Evolutionary conservation across 2,329 filamentous ascomycete species (phyloP), one percentile per base, ranked within the genome.

Genomic region (Capronia epimyces): DNA sequence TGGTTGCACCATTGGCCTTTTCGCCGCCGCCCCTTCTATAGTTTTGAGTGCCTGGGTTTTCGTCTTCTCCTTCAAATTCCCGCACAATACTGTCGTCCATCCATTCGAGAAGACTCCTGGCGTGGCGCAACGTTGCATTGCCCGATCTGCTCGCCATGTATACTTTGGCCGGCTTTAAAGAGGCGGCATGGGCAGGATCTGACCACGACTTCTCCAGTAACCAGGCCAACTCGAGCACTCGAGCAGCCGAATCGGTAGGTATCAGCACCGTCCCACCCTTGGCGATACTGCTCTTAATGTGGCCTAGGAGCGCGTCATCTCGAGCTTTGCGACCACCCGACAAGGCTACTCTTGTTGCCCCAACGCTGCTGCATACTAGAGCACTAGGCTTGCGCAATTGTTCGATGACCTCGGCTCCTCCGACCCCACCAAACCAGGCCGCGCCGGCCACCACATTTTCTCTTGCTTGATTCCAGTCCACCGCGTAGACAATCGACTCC

Each of bases 401-500:
- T 69, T 98, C 93, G 49, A 95, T 89, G 16, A 98, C 89, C 65
- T 96, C 89, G 7, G 87, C 85, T 16, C 89, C 87, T 24, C 84
- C 87, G 18, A 84, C 83, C 4, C 88, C 87, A 40, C 88, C 89
- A 36, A 98, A 77, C 89, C 93, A 97, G 21, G 91, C 89, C 18
- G 93, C 93, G 56, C 91, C 91, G 0, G 91, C 84, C 53, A 95
- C 83, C 13, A 97, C 89, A 69, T 95, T 95, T 67, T 98, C 93
- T 60, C 89, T 82, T n/a, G 87, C 89, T 69, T 96, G 90, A 62
- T 96, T 96, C 93, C 93, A 98, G 65, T 97, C 91, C 15, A 96
- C 88, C 0, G 93, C 91, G 63, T 98, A 97, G 1, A 98, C 90
- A 36, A 98, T 91, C 1, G 90, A 96, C 67, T 98, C 93, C 65